A percentile compares a stretch with the other conserved stretches of the same genome.
These are phyloP conservation scores for Penicillium sp. DNA, from an alignment of 2,329 filamentous ascomycete genomes.

Conservation along the genomic window DNA sequence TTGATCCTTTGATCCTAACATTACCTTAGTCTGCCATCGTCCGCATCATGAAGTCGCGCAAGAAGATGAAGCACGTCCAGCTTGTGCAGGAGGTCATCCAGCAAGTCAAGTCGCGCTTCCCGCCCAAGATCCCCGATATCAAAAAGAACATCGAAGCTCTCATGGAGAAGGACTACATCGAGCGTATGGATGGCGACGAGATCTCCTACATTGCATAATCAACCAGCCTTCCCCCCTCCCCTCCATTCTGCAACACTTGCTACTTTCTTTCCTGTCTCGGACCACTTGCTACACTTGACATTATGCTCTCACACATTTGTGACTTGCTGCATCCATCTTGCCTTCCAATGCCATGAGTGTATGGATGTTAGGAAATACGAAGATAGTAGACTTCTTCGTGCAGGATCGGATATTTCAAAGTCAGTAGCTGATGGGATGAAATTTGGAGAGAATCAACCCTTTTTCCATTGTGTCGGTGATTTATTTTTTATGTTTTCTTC, in stretches of 20 bases:
- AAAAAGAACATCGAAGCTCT: conserved; percentile 99
- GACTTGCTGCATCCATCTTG: background rate
- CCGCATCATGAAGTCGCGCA: conserved; percentile 98
- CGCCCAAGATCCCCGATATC: conserved; percentile 91
- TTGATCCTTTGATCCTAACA: conserved; percentile 18
- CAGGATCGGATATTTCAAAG: background rate
- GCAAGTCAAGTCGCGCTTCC: conserved; percentile 90
- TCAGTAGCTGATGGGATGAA: conserved; percentile 1
- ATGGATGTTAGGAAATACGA: background rate
- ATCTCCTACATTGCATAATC: conserved; percentile 86
- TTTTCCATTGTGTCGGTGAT: conserved; percentile 17
- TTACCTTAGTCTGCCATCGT: conserved; percentile 84
- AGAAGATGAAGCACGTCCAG: conserved; percentile 96
- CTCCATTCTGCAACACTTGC: conserved; percentile 9
- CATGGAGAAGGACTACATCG: conserved; percentile 97
- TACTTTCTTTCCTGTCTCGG: conserved; percentile 9
- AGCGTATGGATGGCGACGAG: conserved; percentile 91
- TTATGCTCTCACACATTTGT: background rate
- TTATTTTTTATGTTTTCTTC: conserved; percentile 25
- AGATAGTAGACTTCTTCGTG: background rate
- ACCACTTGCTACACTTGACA: background rate
- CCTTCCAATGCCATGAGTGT: background rate
- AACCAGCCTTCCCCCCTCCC: background rate
- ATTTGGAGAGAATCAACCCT: conserved; percentile 11
- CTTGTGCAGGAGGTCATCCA: conserved; percentile 94